Base-by-base conservation (phyloP, 768 basidiomycete species). In the Kwoniella dendrophila region DNA sequence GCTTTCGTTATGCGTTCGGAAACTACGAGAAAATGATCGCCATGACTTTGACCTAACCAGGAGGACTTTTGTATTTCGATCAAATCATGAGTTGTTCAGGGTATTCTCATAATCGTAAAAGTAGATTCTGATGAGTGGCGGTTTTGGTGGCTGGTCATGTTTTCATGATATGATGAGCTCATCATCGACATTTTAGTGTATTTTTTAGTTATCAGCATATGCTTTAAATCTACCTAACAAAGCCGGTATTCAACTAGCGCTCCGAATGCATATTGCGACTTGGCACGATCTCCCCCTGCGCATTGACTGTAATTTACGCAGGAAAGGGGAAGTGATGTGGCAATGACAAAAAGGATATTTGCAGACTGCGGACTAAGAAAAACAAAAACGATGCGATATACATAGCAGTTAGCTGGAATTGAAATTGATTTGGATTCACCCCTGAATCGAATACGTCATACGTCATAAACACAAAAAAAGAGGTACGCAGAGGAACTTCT, bases 371-470 rank as follows among this genome's bases (percentile, higher is more conserved):
- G 8, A 34, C 49, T 30, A 26, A 22, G 29, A 32, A 30, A n/a
- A 22, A 51, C 29, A 12, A 32, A 22, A n/a, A n/a, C n/a, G n/a
- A n/a, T n/a, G n/a, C n/a, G n/a, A n/a, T n/a, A n/a, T n/a, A n/a
- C n/a, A n/a, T 48, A 24, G 12, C 24, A 11, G 7, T 48, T 29
- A 3, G 29, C 47, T 48, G 47, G 47, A 48, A 48, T 48, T 48
- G 43, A 0, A 10, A 0, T 18, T 55, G 7, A 32, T 52, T 4
- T 29, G 24, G 27, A 14, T 20, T n/a, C 49, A 27, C 26, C 55
- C 55, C 55, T 56, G 55, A 56, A 44, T 32, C 41, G 43, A 47
- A 56, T 56, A 56, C 55, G 55, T 56, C 55, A 56, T 56, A 56
- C 43, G 30, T 45, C 43, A 32, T 32, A 32, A n/a, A n/a, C n/a